phyloP scores from a whole-genome alignment of 129 eudicot species.

The Flaveria sonorensis region DNA sequence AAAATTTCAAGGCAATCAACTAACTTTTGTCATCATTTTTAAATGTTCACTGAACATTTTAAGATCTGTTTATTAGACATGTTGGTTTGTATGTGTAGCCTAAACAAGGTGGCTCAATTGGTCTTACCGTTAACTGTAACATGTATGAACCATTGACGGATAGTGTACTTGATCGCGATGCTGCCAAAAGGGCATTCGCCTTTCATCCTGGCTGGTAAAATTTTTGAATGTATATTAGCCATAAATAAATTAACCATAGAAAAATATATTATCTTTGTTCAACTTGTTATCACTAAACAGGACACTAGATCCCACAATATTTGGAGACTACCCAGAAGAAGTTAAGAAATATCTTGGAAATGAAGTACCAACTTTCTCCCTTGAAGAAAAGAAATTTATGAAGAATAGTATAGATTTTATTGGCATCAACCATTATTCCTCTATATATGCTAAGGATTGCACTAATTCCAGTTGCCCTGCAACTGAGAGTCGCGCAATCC shows the following conservation, averaged over 20 bases:
- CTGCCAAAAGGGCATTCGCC: slow-evolving; percentile 62
- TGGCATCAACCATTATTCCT: slow-evolving; percentile 70
- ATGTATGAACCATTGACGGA: slow-evolving; percentile 61
- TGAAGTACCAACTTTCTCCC: slow-evolving; percentile 55
- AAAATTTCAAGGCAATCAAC: slow-evolving; percentile 54
- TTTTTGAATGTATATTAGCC: background rate
- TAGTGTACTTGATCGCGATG: slow-evolving; percentile 44
- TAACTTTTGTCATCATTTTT: background rate
- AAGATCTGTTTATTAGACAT: slow-evolving; percentile 7
- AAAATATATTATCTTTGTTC: background rate
- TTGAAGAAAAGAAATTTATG: slow-evolving; percentile 45
- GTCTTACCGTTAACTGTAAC: slow-evolving; percentile 38
- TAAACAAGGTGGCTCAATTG: slow-evolving; percentile 55
- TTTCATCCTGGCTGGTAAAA: slow-evolving; percentile 64
- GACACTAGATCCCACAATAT: slow-evolving; percentile 64
- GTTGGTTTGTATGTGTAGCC: slow-evolving; percentile 38
- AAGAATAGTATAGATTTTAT: slow-evolving; percentile 64
- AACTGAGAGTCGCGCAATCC: slow-evolving; percentile 43
- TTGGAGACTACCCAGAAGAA: slow-evolving; percentile 76
- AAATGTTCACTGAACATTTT: background rate
- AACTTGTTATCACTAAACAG: slow-evolving; percentile 34
- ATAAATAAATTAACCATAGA: background rate
- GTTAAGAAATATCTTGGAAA: slow-evolving; percentile 50
- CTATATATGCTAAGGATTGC: slow-evolving; percentile 63
- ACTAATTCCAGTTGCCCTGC: slow-evolving; percentile 42